These are phyloP conservation scores for Daldinia caldariorum DNA, from an alignment of 495 filamentous ascomycete species.

Conservation along the genomic window DNA sequence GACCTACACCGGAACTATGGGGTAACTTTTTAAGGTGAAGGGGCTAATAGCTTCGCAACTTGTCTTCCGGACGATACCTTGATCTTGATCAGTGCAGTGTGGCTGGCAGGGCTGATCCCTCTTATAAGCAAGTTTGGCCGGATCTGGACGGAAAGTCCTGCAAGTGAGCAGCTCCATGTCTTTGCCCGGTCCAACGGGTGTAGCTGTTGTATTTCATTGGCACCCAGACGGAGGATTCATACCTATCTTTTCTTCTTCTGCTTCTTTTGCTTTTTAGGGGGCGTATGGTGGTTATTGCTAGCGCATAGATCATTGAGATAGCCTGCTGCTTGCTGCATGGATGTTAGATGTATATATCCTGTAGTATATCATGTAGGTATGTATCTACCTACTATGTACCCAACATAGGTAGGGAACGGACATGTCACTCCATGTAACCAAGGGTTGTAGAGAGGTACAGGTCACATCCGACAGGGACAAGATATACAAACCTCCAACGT, in stretches of 20 bases:
- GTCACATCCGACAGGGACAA: constrained; percentile 20
- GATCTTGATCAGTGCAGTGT: not conserved
- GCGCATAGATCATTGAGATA: constrained; percentile 12
- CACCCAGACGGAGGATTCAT: constrained; percentile 7
- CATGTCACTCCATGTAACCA: constrained; percentile 33
- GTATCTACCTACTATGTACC: no score
- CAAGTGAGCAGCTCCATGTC: constrained; percentile 21
- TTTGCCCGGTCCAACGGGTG: constrained; percentile 8
- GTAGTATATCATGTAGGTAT: no score
- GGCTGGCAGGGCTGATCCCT: constrained; percentile 19
- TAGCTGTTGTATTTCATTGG: constrained; percentile 2
- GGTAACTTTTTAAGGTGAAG: not conserved
- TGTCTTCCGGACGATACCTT: not conserved
- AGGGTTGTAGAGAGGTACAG: constrained; percentile 7
- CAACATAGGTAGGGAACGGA: constrained; percentile 19
- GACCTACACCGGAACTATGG: constrained; percentile 1
- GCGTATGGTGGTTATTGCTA: constrained; percentile 21
- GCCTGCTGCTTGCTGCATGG: not conserved
- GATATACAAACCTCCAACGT: constrained; percentile 20
- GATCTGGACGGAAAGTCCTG: constrained; percentile 14
- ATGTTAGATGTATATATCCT: not conserved
- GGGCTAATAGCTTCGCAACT: not conserved
- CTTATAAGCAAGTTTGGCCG: constrained; percentile 24
- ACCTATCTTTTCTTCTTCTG: not conserved
- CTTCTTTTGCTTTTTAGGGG: constrained; percentile 3